Evolutionary conservation across 345 rosid species (phyloP).

Genomic region (Orychophragmus violaceus): DNA sequence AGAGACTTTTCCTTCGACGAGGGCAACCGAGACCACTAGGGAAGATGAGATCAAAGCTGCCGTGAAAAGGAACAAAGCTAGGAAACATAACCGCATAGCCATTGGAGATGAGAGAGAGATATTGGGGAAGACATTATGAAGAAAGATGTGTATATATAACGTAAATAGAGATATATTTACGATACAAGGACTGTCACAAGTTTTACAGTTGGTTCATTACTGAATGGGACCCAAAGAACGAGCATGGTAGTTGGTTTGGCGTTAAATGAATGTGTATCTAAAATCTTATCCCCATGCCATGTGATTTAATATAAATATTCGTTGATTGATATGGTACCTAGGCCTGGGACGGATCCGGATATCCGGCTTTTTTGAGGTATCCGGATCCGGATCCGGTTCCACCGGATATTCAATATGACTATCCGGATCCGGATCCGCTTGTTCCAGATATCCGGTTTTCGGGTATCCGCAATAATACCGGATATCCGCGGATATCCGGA

Average conservation of each 20-base stretch:
- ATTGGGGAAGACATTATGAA: background rate
- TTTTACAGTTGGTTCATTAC: conserved; percentile 24
- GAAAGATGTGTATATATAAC: background rate
- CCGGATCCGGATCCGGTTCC: too few relatives aligned
- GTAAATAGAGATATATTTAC: background rate
- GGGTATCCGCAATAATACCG: too few relatives aligned
- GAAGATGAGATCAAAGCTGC: conserved; percentile 28
- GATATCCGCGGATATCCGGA: too few relatives aligned
- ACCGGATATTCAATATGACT: too few relatives aligned
- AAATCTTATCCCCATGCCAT: conserved; percentile 5
- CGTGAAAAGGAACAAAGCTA: conserved; percentile 31
- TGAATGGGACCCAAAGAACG: conserved; percentile 27
- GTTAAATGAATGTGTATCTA: conserved; percentile 17
- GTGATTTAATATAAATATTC: background rate
- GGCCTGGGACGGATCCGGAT: too few relatives aligned
- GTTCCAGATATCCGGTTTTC: too few relatives aligned
- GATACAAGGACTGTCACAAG: conserved; percentile 17
- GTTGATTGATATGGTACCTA: too few relatives aligned
- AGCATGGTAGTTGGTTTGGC: conserved; percentile 32
- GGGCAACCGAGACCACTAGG: conserved; percentile 33
- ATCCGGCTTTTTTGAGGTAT: too few relatives aligned
- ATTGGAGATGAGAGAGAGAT: conserved; percentile 26
- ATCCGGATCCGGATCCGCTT: too few relatives aligned
- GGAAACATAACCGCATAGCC: conserved; percentile 25
- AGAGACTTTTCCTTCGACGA: conserved; percentile 47